These are phyloP conservation scores for Ochetophila trinervis DNA, from an alignment of 306 rosid genomes.

Conservation along the genomic window DNA sequence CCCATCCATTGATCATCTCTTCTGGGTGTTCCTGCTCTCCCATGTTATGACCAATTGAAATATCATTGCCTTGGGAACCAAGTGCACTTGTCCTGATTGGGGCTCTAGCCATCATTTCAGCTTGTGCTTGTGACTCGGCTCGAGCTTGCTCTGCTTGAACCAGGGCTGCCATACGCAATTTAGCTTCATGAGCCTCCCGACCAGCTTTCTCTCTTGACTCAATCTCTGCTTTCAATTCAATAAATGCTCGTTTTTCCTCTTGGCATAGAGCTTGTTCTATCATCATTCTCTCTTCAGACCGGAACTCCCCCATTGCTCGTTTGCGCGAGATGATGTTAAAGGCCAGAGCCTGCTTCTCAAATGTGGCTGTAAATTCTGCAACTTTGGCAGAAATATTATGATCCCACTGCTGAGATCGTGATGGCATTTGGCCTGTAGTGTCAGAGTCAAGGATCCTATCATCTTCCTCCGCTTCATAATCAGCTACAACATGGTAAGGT, in stretches of 20 bases:
- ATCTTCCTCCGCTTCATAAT: slow-evolving; percentile 98
- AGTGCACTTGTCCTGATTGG: slow-evolving; percentile 75
- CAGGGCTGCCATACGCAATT: slow-evolving; percentile 75
- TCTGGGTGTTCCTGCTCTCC: slow-evolving; percentile 70
- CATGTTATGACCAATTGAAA: slow-evolving; percentile 50
- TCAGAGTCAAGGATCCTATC: slow-evolving; percentile 95
- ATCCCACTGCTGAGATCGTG: slow-evolving; percentile 99
- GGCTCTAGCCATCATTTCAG: slow-evolving; percentile 79
- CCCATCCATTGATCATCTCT: slow-evolving; percentile 89
- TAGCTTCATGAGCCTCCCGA: slow-evolving; percentile 76
- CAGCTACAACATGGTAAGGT: slow-evolving; percentile 98
- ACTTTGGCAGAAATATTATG: slow-evolving; percentile 86
- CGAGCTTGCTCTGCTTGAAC: slow-evolving; percentile 82
- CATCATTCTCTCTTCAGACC: slow-evolving; percentile 97
- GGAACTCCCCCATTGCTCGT: slow-evolving; percentile 77
- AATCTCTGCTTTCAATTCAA: slow-evolving; percentile 67
- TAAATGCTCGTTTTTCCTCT: slow-evolving; percentile 71
- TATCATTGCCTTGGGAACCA: slow-evolving; percentile 65
- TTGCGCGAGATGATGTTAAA: slow-evolving; percentile 85
- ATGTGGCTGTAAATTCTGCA: slow-evolving; percentile 85
- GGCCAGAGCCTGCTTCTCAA: slow-evolving; percentile 94
- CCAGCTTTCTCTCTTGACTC: slow-evolving; percentile 90
- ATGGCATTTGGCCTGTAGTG: slow-evolving; percentile 83
- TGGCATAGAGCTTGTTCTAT: slow-evolving; percentile 91
- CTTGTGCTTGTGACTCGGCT: slow-evolving; percentile 67